Evolutionary conservation across 352 stramenopile genomes (phyloP).

Genomic region (Globisporangium camurandrum): DNA sequence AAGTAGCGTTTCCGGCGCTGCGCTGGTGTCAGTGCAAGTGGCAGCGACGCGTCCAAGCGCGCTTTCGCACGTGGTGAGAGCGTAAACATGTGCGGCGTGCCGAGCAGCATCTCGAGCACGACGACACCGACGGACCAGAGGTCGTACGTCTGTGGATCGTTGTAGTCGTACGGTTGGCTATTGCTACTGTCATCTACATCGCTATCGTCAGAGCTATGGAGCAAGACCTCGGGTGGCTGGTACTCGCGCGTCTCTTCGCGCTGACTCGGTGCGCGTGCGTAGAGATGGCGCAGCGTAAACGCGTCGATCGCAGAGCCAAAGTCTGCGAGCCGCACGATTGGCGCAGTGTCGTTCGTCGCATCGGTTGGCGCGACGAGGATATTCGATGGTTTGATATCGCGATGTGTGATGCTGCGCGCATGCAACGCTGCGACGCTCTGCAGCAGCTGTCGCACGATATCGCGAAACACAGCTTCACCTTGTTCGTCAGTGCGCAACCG

Average conservation of each 20-base stretch:
- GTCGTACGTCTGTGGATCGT: constrained; percentile 71
- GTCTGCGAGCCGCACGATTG: constrained; percentile 74
- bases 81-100: constrained; percentile 85
- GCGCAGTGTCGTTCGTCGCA: constrained; percentile 11
- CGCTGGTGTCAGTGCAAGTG: constrained; percentile 17
- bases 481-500: constrained; percentile 42
- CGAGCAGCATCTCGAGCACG: constrained; percentile 93
- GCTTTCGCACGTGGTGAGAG: constrained; percentile 83
- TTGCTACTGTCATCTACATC: no score
- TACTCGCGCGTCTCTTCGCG: constrained; percentile 93
- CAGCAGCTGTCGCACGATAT: constrained; percentile 93
- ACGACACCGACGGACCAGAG: constrained; percentile 93
- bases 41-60: constrained; percentile 84
- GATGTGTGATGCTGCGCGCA: constrained; percentile 87
- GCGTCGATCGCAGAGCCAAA: constrained; percentile 86
- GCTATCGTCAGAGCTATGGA: no score
- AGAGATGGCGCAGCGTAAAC: constrained; percentile 68
- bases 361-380: constrained; percentile 44
- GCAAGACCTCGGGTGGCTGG: constrained; percentile 89
- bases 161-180: constrained; percentile 52
- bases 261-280: constrained; percentile 72
- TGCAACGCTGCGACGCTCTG: constrained; percentile 88
- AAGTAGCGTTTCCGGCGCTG: constrained; percentile 54
- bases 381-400: constrained; percentile 77
- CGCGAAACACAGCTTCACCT: constrained; percentile 71